These are phyloP conservation scores for Rubia tinctorum DNA, from an alignment of 305 asterid genomes.

Conservation along the genomic window DNA sequence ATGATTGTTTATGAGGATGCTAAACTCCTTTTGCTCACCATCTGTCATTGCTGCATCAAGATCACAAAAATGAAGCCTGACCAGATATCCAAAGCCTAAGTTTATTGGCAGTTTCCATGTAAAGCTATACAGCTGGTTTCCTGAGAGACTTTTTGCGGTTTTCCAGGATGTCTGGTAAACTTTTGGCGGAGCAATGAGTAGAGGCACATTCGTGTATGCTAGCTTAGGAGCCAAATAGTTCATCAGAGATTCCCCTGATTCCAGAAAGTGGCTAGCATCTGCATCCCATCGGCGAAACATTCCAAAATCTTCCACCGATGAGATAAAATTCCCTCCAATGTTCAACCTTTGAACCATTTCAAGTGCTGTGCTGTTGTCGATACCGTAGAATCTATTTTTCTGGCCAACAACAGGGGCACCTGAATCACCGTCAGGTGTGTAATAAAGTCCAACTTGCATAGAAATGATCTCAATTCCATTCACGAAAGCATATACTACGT, in stretches of 20 bases:
- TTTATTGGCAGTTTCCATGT: conserved; percentile 55
- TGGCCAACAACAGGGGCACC: conserved; percentile 52
- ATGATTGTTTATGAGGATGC: conserved; percentile 45
- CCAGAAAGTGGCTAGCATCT: conserved; percentile 39
- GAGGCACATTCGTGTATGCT: conserved; percentile 12
- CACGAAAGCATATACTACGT: conserved; percentile 40
- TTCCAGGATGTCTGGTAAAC: conserved; percentile 50
- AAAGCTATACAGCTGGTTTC: conserved; percentile 16
- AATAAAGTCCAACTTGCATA: conserved; percentile 71
- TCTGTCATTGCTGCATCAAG: conserved; percentile 17
- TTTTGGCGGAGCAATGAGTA: conserved; percentile 37
- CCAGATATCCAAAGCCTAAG: conserved; percentile 54
- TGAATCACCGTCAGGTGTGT: conserved; percentile 45
- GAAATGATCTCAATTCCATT: conserved; percentile 67
- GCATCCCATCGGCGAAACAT: conserved; percentile 53
- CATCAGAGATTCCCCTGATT: conserved; percentile 25
- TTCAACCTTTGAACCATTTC: conserved; percentile 55
- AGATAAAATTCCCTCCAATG: conserved; percentile 45
- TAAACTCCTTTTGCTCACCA: conserved; percentile 22
- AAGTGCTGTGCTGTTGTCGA: conserved; percentile 56
- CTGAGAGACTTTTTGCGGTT: conserved; percentile 15
- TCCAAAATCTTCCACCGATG: conserved; percentile 46
- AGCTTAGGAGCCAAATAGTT: conserved; percentile 17
- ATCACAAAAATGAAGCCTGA: conserved; percentile 57
- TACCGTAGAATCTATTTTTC: conserved; percentile 33